Evolutionary conservation across 371 early-diverging fungal genomes (phyloP), one percentile per base, ranked within the genome.

Genomic region (Mucor irregularis): DNA sequence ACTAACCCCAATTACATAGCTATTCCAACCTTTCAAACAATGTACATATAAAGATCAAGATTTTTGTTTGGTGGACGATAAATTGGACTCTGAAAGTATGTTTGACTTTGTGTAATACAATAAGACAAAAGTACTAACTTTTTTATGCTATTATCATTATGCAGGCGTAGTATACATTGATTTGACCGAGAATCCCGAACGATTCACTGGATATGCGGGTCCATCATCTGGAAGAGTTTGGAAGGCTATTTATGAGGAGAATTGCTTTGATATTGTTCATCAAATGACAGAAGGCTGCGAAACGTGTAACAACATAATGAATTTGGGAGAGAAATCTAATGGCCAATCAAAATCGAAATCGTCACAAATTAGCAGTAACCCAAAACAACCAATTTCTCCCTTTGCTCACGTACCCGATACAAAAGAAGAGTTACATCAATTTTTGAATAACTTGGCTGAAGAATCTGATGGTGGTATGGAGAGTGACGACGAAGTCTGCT

Each of bases 181-280:
- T 62, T 78, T 99, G 21, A 62, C 85, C 0, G 85, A 87, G 24
- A 98, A 98, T 60, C 97, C 97, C 9, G 99, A 99, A 68, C 85
- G 96, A 14, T 99, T 92, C 68, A 98, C 99, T 0, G 99, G 97
- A 3, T 98, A 96, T 64, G 83, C 91, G 1, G 99, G 99, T 28
- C 83, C 85, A 33, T 87, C 91, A 34, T 90, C 97, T 31, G 84
- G 80, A 16, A 81, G 90, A 49, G 89, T 98, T 9, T 98, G 99
- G 99, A 83, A 83, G 47, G 85, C 97, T 7, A 93, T 98, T 19
- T 98, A 98, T 58, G 82, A 90, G 57, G 94, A 98, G 68, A 97
- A 97, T 72, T 97, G 98, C 63, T 97, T 97, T 70, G 84, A 87
- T 56, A 77, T 91, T 16, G 82, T 83, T 25, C 75, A 83, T 39